Percentiles rank a stretch among this genome's conserved stretches.
These are phyloP conservation scores for Saccharum hybrid DNA, from an alignment of 202 grass and related monocot species.

Conservation along the genomic window DNA sequence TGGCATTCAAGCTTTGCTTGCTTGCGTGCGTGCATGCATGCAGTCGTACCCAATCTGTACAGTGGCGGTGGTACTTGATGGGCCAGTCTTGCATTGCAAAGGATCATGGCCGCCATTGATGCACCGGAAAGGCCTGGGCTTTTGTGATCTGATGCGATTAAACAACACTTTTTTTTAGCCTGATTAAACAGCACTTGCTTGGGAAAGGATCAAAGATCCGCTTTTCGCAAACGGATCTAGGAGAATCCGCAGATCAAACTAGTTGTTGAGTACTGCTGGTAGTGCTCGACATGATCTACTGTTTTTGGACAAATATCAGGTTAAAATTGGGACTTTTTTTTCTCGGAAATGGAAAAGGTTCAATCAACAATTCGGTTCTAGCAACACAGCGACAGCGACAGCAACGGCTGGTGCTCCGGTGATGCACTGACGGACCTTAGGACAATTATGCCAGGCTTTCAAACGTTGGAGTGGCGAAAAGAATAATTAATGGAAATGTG, in stretches of 20 bases:
- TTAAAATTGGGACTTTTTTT: background rate
- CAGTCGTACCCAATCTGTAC: slow-evolving; percentile 16
- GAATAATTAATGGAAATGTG: too few species aligned
- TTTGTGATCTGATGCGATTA: slow-evolving; percentile 3
- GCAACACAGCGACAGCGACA: too few species aligned
- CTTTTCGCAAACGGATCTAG: slow-evolving; percentile 39
- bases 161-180: too few species aligned
- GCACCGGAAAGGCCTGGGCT: slow-evolving; percentile 28
- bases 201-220: slow-evolving; percentile 27
- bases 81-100: slow-evolving; percentile 5
- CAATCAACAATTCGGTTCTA: too few species aligned
- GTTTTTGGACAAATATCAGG: background rate
- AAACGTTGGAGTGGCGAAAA: too few species aligned
- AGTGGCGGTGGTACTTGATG: background rate
- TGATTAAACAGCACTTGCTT: background rate
- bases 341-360: too few species aligned
- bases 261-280: background rate
- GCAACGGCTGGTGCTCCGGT: too few species aligned
- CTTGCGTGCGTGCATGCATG: background rate
- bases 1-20: slow-evolving; percentile 43
- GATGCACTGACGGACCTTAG: too few species aligned
- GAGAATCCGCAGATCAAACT: background rate
- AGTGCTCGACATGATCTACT: slow-evolving; percentile 1
- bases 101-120: slow-evolving; percentile 37
- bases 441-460: too few species aligned